These are phyloP conservation scores for Odonthalia washingtoniensis DNA, from an alignment of 31 red algal genomes.

Conservation along the genomic window DNA sequence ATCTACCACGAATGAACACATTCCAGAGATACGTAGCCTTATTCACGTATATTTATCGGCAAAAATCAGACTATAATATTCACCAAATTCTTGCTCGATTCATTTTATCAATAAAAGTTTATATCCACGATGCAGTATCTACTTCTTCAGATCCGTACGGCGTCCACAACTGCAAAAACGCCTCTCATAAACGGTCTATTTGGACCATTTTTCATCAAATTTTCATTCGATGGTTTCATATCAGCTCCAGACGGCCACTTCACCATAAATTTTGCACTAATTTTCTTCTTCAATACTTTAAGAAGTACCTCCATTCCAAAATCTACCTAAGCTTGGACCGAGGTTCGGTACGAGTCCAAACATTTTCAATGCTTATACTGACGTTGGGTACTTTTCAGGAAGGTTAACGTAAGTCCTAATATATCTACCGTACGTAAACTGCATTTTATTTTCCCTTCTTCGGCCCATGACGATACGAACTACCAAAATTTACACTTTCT, in stretches of 20 bases:
- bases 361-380: background rate
- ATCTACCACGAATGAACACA: too few species aligned
- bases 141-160: too few species aligned
- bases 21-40: too few species aligned
- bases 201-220: background rate
- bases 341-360: slow-evolving; percentile 20
- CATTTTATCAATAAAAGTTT: too few species aligned
- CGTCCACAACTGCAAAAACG: slow-evolving; percentile 24
- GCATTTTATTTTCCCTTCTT: background rate
- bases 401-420: background rate
- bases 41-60: too few species aligned
- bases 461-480: background rate
- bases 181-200: background rate
- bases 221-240: background rate
- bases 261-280: background rate
- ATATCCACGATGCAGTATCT: too few species aligned
- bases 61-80: too few species aligned
- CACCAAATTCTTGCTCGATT: too few species aligned
- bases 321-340: background rate
- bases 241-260: background rate
- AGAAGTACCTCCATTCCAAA: background rate
- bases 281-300: background rate
- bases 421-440: background rate
- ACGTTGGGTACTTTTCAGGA: background rate
- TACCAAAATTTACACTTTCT: slow-evolving; percentile 9